Evolutionary conservation across 805 yeast genomes (phyloP).

Genomic region (Myxozyma lipomycoides): DNA sequence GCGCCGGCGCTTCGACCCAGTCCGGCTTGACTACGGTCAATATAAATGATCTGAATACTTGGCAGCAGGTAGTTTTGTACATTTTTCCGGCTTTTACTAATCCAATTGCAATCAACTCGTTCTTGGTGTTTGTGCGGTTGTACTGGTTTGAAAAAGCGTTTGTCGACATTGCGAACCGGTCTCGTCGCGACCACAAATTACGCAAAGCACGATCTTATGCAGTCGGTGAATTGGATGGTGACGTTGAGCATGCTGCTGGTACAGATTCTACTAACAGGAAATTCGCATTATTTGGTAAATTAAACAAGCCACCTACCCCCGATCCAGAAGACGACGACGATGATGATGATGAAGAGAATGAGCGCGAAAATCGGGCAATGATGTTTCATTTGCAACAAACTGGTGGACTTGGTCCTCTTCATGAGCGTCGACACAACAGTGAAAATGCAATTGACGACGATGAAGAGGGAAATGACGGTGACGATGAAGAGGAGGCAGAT

Average conservation of each 20-base stretch:
- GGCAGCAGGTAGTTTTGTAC: slow-evolving; percentile 77
- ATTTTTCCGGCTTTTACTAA: slow-evolving; percentile 64
- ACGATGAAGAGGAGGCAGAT: background rate
- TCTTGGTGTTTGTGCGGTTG: slow-evolving; percentile 68
- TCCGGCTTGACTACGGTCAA: slow-evolving; percentile 87
- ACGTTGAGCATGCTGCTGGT: slow-evolving; percentile 12
- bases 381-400: slow-evolving; percentile 1
- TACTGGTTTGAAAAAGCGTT: slow-evolving; percentile 88
- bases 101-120: slow-evolving; percentile 84
- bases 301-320: background rate
- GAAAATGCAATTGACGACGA: slow-evolving; percentile 34
- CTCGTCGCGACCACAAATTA: slow-evolving; percentile 77
- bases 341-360: slow-evolving; percentile 4
- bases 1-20: slow-evolving; percentile 78
- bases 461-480: slow-evolving; percentile 16
- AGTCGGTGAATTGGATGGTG: slow-evolving; percentile 2
- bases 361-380: background rate
- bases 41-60: slow-evolving; percentile 56
- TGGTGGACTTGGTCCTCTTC: background rate
- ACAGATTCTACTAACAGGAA: slow-evolving; percentile 19
- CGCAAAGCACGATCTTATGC: slow-evolving; percentile 73
- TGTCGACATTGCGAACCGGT: slow-evolving; percentile 70
- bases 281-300: background rate
- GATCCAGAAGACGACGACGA: slow-evolving; percentile 7
- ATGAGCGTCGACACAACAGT: slow-evolving; percentile 6